phyloP scores from a whole-genome alignment of 371 early-diverging fungal species.

The Zychaea mexicana region DNA sequence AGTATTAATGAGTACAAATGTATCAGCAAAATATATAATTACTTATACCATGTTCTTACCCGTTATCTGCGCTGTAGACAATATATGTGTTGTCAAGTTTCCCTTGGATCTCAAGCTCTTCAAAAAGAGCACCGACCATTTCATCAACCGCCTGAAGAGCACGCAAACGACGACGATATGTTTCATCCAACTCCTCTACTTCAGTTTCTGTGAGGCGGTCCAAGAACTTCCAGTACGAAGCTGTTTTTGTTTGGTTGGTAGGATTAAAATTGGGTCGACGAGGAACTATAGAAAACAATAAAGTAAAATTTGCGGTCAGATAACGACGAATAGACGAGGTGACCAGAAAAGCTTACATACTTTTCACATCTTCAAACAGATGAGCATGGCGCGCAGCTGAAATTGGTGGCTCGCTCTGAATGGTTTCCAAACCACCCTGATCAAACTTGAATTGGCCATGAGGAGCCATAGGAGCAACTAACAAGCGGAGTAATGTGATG shows the following conservation, averaged over 20 bases:
- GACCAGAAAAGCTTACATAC: constrained; percentile 15
- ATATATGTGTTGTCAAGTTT: constrained; percentile 67
- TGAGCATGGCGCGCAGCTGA: constrained; percentile 55
- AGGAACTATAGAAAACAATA: constrained; percentile 58
- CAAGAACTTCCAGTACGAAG: constrained; percentile 53
- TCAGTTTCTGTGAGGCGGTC: constrained; percentile 37
- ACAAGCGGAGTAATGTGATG: neutral
- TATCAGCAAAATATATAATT: neutral
- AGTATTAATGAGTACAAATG: neutral
- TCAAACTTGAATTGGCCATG: constrained; percentile 42
- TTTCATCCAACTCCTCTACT: constrained; percentile 54
- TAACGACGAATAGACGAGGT: constrained; percentile 13
- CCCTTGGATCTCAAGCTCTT: constrained; percentile 53
- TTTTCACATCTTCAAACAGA: constrained; percentile 54
- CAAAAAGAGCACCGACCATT: constrained; percentile 56
- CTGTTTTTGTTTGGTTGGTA: constrained; percentile 52
- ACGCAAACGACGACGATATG: constrained; percentile 58
- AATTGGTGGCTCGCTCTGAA: constrained; percentile 39
- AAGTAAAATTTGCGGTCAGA: too few species aligned
- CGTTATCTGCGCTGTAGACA: constrained; percentile 69
- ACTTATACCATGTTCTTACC: constrained; percentile 17
- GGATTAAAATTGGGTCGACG: constrained; percentile 66
- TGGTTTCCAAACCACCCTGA: constrained; percentile 10
- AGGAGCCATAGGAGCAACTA: constrained; percentile 27
- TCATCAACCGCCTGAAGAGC: constrained; percentile 70